Conservation (phyloP, 306 rosid genomes). For the Arachis stenosperma region DNA sequence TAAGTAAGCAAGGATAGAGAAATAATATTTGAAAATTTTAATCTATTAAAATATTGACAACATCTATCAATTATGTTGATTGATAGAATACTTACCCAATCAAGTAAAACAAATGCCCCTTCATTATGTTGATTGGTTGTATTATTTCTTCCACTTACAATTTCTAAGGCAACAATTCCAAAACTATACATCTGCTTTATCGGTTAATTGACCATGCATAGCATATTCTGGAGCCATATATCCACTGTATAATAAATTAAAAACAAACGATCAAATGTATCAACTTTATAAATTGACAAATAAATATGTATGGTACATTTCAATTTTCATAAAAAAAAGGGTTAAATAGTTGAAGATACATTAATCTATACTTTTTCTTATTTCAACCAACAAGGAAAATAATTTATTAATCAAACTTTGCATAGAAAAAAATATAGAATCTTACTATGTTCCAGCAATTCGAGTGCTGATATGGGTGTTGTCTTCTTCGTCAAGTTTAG, state of each 20-base stretch:
- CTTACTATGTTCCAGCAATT: slow-evolving; percentile 68
- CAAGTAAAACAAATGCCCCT: slow-evolving; percentile 48
- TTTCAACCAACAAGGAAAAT: background rate
- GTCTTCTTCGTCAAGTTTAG: slow-evolving; percentile 70
- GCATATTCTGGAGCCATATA: slow-evolving; percentile 70
- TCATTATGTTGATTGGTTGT: slow-evolving; percentile 44
- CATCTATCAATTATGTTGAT: no score
- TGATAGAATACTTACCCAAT: slow-evolving; percentile 47
- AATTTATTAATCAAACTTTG: background rate
- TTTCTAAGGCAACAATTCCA: slow-evolving; percentile 67
- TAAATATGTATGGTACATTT: background rate
- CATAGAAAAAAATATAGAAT: background rate
- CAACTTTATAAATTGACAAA: background rate
- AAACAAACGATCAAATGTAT: background rate
- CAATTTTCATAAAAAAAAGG: background rate
- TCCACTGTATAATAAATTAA: slow-evolving; percentile 40
- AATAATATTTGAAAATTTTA: no score
- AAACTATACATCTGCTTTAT: slow-evolving; percentile 79
- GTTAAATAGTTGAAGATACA: background rate
- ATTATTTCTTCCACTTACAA: slow-evolving; percentile 60
- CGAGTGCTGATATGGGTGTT: slow-evolving; percentile 72
- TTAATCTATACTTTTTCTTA: no score
- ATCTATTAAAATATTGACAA: no score
- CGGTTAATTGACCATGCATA: slow-evolving; percentile 69
- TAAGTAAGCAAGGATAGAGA: no score